These are phyloP conservation scores for Podosphaera aphanis DNA, from an alignment of 2,329 filamentous ascomycete species.

Conservation along the genomic window DNA sequence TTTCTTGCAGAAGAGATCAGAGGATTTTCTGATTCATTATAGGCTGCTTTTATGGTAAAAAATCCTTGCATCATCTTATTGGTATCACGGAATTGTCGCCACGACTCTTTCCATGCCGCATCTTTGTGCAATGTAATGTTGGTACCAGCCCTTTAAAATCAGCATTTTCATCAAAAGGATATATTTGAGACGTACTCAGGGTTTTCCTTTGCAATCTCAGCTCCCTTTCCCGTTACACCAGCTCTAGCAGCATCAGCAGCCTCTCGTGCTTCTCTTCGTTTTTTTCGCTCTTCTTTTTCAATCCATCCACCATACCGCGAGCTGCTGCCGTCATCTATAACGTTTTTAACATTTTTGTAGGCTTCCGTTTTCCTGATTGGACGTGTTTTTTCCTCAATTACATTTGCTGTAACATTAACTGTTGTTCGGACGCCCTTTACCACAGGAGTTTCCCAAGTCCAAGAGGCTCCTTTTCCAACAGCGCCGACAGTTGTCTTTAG, in stretches of 20 bases:
- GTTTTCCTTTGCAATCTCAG: slow-evolving; percentile 54
- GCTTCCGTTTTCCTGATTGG: slow-evolving; percentile 87
- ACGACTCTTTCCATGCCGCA: slow-evolving; percentile 93
- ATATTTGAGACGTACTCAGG: slow-evolving; percentile 43
- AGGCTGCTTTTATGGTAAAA: slow-evolving; percentile 65
- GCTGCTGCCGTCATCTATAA: slow-evolving; percentile 90
- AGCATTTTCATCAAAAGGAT: slow-evolving; percentile 7
- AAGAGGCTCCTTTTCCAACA: slow-evolving; percentile 74
- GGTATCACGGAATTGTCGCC: slow-evolving; percentile 80
- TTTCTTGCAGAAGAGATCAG: slow-evolving; percentile 72
- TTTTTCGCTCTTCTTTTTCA: slow-evolving; percentile 81
- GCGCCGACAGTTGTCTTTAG: slow-evolving; percentile 68
- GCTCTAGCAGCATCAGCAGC: slow-evolving; percentile 28
- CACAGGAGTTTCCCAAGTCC: slow-evolving; percentile 91
- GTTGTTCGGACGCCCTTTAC: slow-evolving; percentile 79
- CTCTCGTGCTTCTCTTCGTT: slow-evolving; percentile 51
- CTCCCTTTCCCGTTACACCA: slow-evolving; percentile 18
- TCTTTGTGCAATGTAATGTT: slow-evolving; percentile 94
- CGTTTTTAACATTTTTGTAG: slow-evolving; percentile 82
- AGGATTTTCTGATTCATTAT: slow-evolving; percentile 94
- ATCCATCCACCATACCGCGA: slow-evolving; percentile 91
- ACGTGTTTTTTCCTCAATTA: slow-evolving; percentile 80
- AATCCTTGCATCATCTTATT: slow-evolving; percentile 73
- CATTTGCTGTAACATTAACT: slow-evolving; percentile 64
- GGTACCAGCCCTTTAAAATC: slow-evolving; percentile 54